These are phyloP conservation scores for Penicillium sp. DNA, from an alignment of 2,329 filamentous ascomycete genomes.

Conservation along the genomic window DNA sequence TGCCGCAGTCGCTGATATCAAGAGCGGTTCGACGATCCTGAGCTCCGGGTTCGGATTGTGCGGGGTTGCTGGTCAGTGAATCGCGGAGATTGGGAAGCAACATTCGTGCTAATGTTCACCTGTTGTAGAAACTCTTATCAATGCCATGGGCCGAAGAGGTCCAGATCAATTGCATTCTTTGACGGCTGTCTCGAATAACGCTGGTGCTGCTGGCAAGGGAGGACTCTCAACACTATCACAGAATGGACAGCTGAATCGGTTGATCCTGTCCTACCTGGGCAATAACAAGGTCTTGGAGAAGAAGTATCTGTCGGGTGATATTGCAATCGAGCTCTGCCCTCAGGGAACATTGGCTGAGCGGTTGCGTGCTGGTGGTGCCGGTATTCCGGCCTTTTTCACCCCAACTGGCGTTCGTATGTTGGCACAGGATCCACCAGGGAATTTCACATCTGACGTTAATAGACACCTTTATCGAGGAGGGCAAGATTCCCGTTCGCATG, in stretches of 20 bases:
- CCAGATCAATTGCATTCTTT: conserved; percentile 57
- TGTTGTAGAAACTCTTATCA: conserved; percentile 66
- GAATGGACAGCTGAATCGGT: conserved; percentile 68
- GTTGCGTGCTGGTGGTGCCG: conserved; percentile 70
- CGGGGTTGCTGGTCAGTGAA: conserved; percentile 63
- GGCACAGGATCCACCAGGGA: no score
- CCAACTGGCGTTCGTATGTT: conserved; percentile 67
- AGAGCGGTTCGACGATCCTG: conserved; percentile 68
- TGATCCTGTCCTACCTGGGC: conserved; percentile 74
- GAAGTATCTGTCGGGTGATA: conserved; percentile 71
- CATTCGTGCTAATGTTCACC: not conserved
- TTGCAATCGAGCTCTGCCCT: conserved; percentile 73
- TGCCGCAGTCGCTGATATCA: conserved; percentile 65
- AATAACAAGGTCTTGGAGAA: conserved; percentile 75
- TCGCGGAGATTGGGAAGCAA: not conserved
- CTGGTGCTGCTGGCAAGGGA: conserved; percentile 66
- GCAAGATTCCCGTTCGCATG: conserved; percentile 66
- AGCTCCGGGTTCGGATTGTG: conserved; percentile 83
- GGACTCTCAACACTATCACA: conserved; percentile 69
- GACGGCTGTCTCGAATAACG: conserved; percentile 80
- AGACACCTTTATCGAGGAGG: conserved; percentile 40
- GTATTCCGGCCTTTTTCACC: conserved; percentile 79
- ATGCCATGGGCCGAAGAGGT: conserved; percentile 62
- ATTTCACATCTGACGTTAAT: not conserved
- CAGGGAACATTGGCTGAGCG: conserved; percentile 58